Conservation (phyloP, 345 rosid genomes). For the Nephelium lappaceum region DNA sequence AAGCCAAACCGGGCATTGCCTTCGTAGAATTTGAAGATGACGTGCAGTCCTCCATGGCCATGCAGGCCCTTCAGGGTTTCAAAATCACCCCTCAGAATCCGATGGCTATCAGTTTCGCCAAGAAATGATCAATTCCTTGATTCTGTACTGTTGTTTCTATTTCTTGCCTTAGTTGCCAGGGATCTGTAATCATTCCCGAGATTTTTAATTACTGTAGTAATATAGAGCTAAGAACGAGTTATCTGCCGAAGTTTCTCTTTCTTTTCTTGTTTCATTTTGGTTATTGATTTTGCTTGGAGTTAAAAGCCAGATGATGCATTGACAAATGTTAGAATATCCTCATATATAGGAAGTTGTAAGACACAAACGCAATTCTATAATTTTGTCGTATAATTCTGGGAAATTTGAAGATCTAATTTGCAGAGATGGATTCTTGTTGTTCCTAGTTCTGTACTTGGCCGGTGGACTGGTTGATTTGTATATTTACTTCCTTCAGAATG, state of each 20-base stretch:
- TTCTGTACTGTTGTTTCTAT: not conserved
- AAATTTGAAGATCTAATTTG: not conserved
- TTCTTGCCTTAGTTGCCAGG: not conserved
- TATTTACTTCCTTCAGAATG: too few relatives aligned
- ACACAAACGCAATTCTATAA: not conserved
- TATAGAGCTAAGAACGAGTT: slow-evolving; percentile 8
- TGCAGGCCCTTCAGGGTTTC: slow-evolving; percentile 92
- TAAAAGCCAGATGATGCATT: not conserved
- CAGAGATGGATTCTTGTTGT: not conserved
- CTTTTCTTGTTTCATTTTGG: not conserved
- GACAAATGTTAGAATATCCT: not conserved
- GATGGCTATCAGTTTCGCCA: slow-evolving; percentile 86
- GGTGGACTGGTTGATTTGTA: not conserved
- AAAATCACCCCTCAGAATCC: slow-evolving; percentile 84
- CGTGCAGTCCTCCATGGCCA: slow-evolving; percentile 76
- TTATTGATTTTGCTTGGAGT: not conserved
- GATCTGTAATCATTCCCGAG: slow-evolving; percentile 14
- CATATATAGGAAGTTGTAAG: not conserved
- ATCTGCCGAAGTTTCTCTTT: not conserved
- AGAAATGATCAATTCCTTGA: slow-evolving; percentile 48
- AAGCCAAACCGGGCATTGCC: slow-evolving; percentile 94
- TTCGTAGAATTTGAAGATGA: slow-evolving; percentile 92
- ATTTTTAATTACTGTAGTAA: not conserved
- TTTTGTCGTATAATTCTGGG: not conserved
- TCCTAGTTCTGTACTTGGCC: not conserved